These are phyloP conservation scores for Powellomyces hirtus DNA, from an alignment of 192 early-diverging fungal species.

Conservation along the genomic window DNA sequence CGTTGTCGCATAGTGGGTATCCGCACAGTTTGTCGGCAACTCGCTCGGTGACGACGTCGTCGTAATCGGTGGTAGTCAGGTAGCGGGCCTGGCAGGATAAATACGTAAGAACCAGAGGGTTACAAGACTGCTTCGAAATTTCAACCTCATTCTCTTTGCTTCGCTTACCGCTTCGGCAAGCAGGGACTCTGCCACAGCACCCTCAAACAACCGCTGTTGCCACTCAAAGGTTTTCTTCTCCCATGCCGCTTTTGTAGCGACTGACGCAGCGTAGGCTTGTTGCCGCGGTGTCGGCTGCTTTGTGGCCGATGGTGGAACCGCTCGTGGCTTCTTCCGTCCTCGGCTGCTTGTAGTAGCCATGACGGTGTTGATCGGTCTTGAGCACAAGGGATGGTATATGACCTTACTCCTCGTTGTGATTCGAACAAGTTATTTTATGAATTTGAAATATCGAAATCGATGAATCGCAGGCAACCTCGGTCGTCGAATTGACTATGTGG, in stretches of 20 bases:
- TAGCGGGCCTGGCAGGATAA: conserved; percentile 53
- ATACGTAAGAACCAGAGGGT: background rate
- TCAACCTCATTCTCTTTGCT: background rate
- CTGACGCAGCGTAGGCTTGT: conserved; percentile 8
- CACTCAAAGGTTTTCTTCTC: conserved; percentile 41
- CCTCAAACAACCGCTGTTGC: conserved; percentile 49
- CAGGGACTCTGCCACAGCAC: conserved; percentile 28
- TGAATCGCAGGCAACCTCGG: too few species aligned
- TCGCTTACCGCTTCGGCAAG: conserved; percentile 42
- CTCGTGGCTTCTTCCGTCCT: too few species aligned
- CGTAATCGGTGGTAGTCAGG: conserved; percentile 64
- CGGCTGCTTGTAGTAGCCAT: too few species aligned
- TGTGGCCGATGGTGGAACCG: too few species aligned
- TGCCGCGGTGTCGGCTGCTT: conserved; percentile 3
- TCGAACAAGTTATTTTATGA: too few species aligned
- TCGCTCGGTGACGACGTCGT: conserved; percentile 73
- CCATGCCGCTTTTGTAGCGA: conserved; percentile 24
- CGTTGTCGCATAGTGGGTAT: conserved; percentile 74
- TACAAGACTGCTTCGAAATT: background rate
- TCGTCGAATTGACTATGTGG: too few species aligned
- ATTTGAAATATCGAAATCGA: too few species aligned
- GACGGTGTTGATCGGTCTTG: too few species aligned
- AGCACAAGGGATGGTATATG: too few species aligned
- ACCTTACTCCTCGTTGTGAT: too few species aligned
- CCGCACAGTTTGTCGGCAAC: conserved; percentile 69